phyloP scores from a whole-genome alignment of 108 stramenopile species.

The Parietichytrium sp. region DNA sequence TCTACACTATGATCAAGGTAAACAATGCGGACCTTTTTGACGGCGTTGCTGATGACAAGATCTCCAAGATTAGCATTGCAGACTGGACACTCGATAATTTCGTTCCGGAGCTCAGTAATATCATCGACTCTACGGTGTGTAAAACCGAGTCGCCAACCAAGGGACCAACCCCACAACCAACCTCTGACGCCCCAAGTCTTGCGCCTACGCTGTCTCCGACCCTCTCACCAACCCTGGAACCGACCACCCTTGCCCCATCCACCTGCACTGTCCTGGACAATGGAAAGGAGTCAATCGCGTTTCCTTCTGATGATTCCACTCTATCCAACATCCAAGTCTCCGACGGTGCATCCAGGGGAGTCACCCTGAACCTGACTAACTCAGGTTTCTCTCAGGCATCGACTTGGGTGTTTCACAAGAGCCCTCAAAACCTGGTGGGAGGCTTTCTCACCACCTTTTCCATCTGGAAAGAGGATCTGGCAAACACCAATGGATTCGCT shows the following conservation, averaged over 20 bases:
- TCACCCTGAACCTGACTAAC: neutral
- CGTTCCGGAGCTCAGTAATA: neutral
- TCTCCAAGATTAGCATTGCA: neutral
- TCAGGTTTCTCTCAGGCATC: neutral
- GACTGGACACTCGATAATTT: neutral
- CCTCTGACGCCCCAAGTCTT: neutral
- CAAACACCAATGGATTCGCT: neutral
- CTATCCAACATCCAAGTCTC: no score
- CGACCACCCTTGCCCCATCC: neutral
- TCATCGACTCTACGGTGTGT: neutral
- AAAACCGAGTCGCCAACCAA: neutral
- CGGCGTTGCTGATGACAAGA: neutral
- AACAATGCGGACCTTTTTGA: neutral
- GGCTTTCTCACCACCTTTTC: neutral
- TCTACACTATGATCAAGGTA: neutral
- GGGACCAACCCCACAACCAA: neutral
- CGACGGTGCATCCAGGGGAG: neutral
- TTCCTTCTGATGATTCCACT: neutral
- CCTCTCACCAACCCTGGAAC: neutral
- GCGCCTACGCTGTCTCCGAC: neutral
- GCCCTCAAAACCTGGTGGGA: neutral
- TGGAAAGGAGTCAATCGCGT: neutral
- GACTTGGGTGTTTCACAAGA: neutral
- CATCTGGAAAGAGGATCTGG: neutral
- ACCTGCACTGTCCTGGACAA: neutral